Evolutionary conservation across 169 alveolate species (phyloP), one percentile per base, ranked within the genome.

Genomic region (Plasmodium malariae): DNA sequence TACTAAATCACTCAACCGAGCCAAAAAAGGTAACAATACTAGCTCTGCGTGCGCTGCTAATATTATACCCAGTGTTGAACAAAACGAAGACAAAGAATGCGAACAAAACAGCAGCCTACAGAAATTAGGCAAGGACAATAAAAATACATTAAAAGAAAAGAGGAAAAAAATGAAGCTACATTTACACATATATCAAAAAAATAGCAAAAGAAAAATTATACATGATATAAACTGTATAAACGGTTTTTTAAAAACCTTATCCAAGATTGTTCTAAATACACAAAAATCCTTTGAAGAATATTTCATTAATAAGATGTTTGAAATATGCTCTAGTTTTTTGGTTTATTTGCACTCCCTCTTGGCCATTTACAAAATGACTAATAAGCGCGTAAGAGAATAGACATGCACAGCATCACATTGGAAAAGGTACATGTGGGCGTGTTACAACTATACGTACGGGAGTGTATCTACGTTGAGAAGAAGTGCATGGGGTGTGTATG

Each of bases 221-320:
- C 68, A 69, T 48, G 51, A 86, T 24, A 48, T 86, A 28, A 55
- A 71, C 30, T 86, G 92, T 24, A 86, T 86, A 37, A 72, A 55
- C 57, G 92, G 92, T 0, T 86, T 86, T 24, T 49, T 86, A 54
- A 69, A 48, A 43, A 86, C 92, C 26, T 30, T 86, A 21, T 69
- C 87, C 17, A 34, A 69, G 48, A 86, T 86, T 43, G 30, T 86
- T 34, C 14, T 32, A n/a, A 68, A 63, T 45, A 86, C 92, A 34
- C 87, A 86, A 34, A 26, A 69, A 48, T 30, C 19, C 0, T 86
- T 86, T 70, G 76, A 86, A 72, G 55, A 86, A 14, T 57, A 57
- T 70, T 86, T 86, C 34, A 51, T 86, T 21, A 72, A 86, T 69
- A 86, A 86, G 32, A 86, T 86, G 92, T 86, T 45, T 37, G 87